Evolutionary conservation across 148 eudicot genomes (phyloP), one percentile per base, ranked within the genome.

Genomic region (Rhododendron molle): DNA sequence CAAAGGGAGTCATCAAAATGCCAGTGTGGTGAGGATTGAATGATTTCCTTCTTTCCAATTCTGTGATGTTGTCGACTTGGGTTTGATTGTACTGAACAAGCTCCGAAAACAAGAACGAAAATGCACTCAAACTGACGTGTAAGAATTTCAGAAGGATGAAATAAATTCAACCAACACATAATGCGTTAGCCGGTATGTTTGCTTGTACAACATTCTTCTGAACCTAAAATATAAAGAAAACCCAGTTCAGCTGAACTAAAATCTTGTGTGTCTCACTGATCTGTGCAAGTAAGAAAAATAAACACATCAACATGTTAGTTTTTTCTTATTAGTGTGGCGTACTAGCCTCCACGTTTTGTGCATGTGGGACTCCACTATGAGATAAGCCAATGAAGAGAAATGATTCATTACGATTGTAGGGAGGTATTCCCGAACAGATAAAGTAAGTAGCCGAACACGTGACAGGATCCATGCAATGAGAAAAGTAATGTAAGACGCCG

Each of bases 41-140:
- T 76, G 3, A 78, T 89, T 86, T 95, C 99, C 99, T 97, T 88
- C 98, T 83, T 80, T 97, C 99, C 46, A 97, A 80, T 85, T 97
- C 99, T 20, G 96, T 92, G 81, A 97, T 97, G 87, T 97, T 97
- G 85, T 97, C 99, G 11, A 97, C 99, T 85, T 95, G 98, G 4
- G 98, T 97, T 90, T 97, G 99, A 89, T 94, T 97, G 88, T 94
- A 97, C 81, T 97, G 99, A 82, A 97, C 99, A 83, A 97, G 92
- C 92, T 97, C 98, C 11, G 99, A 97, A 87, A 97, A 97, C 88
- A 97, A 94, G 91, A 94, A 97, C 1, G 99, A 98, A 85, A 97
- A 95, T 44, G 95, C 99, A 93, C 99, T 97, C 88, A 97, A 92
- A 86, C 99, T 93, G 58, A 97, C 99, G 98, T 97, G 96, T 88